Base-by-base conservation (phyloP, 1,139 yeast species). In the Neolecta irregularis region DNA sequence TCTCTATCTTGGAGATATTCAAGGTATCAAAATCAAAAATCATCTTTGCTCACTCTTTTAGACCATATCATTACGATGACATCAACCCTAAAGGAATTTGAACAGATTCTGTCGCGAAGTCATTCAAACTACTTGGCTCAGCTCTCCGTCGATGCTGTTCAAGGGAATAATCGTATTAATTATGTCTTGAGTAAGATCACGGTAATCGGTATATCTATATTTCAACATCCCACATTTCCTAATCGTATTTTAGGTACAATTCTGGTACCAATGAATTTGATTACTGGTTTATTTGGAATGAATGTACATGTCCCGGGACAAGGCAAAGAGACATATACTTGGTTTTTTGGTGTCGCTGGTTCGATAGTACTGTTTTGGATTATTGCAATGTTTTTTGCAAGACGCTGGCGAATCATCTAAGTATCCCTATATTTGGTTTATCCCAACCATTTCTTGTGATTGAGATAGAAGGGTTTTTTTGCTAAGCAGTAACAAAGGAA, bases 1-100 rank as follows among this genome's bases (percentile, higher is more conserved):
- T 2, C 64, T 88, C 44, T 88, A 85, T 54, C 60, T 88, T 44
- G 95, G 96, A 41, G 98, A 88, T 72, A 85, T 85, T 50, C 96
- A 85, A 60, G 28, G 24, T 23, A 13, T 2, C 4, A 22, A 3
- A 6, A 3, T 25, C 21, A 7, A 2, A 6, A 6, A 12, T 31
- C 12, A 6, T 12, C 11, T 7, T 22, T 6, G 13, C 8, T 31
- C 16, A 12, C 5, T 2, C 7, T 2, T 31, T 6, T 31, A 31
- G 96, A 85, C 65, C 98, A 85, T 67, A 79, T 85, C 49, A 74
- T 85, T 43, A 85, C 96, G 12, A 85, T 85, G 96, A 78, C 74
- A 55, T 94, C 83, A 56, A 83, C 81, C 49, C 67, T 85, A 51
- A 58, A 74, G 35, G 80, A 93, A 2, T 85, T 81, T 50, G 98